Percentiles rank a stretch among this genome's conserved stretches.
These are phyloP conservation scores for Helenozyma baotianmanensis DNA, from an alignment of 805 yeast species.

Conservation along the genomic window DNA sequence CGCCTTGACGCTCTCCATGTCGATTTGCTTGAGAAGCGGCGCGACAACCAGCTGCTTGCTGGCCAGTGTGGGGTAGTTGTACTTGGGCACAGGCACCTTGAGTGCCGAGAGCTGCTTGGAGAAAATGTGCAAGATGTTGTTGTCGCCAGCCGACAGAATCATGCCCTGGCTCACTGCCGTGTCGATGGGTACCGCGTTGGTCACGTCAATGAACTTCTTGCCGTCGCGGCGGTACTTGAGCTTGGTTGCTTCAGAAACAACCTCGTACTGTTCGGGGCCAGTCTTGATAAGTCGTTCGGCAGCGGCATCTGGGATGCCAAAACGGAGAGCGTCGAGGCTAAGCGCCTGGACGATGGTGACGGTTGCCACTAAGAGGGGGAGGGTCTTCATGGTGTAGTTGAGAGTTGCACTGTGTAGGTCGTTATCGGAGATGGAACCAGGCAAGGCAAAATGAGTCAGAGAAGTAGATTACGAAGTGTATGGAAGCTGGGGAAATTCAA, in stretches of 20 bases:
- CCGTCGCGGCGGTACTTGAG: conserved; percentile 37
- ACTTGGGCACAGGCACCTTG: conserved; percentile 25
- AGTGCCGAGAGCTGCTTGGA: conserved; percentile 24
- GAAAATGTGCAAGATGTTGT: conserved; percentile 16
- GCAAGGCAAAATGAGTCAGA: no score
- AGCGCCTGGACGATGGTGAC: conserved; percentile 9
- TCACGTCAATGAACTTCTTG: conserved; percentile 60
- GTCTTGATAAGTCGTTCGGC: conserved; percentile 28
- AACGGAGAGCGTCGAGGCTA: conserved; percentile 7
- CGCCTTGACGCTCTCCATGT: conserved; percentile 42
- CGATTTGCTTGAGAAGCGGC: conserved; percentile 40
- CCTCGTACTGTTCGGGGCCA: conserved; percentile 26
- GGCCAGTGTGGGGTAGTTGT: conserved; percentile 50
- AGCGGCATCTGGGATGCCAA: background rate
- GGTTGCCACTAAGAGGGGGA: background rate
- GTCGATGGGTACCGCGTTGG: conserved; percentile 40
- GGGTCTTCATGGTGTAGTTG: conserved; percentile 2
- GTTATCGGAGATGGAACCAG: no score
- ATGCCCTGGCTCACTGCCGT: conserved; percentile 29
- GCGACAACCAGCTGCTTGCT: conserved; percentile 35
- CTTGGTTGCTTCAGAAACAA: conserved; percentile 36
- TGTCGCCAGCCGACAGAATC: conserved; percentile 11
- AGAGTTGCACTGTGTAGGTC: no score
- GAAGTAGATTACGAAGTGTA: no score
- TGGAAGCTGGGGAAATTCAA: no score